Evolutionary conservation across 441 rosid species (phyloP), one percentile per base, ranked within the genome.

Genomic region (Syzygium syzygioides): DNA sequence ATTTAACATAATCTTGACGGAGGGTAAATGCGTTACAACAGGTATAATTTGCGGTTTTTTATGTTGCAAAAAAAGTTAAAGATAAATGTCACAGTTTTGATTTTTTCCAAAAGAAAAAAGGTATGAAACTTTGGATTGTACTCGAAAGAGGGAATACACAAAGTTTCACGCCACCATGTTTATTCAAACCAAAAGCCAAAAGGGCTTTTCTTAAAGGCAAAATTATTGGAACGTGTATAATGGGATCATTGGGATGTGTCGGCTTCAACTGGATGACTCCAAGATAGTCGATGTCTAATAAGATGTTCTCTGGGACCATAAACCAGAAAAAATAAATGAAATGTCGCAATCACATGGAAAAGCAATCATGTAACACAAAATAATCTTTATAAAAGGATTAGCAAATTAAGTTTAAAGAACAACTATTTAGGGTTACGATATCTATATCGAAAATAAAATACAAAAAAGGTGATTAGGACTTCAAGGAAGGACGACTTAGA

Each of bases 11-110:
- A 41, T 41, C 45, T 41, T 41, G 45, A 41, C 45, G 1, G 45
- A 41, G 1, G 8, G 1, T 41, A 41, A 41, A 41, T 41, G 8
- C 8, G 1, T 41, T 1, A 41, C 45, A 41, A 1, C 8, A 1
- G 45, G 8, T 41, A 41, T 41, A 5, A 41, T 41, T 41, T 41
- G 45, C 0, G 7, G 8, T 41, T 41, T 41, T 41, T 6, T 1
- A 6, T 41, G 8, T 41, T 41, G 45, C 8, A 41, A 41, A 41
- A 41, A 41, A 6, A 41, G 45, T 41, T 41, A 41, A 41, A 41
- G 45, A 41, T 41, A 41, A 41, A 41, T 41, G 8, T 41, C 45
- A 41, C 45, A 41, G 6, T 41, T 41, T 41, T 8, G 45, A 41
- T 41, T 41, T 41, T 41, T 41, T 41, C 8, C 45, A 41, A 41